Evolutionary conservation across 257 asterid species (phyloP).

Genomic region (Jaltomata sinuosa): DNA sequence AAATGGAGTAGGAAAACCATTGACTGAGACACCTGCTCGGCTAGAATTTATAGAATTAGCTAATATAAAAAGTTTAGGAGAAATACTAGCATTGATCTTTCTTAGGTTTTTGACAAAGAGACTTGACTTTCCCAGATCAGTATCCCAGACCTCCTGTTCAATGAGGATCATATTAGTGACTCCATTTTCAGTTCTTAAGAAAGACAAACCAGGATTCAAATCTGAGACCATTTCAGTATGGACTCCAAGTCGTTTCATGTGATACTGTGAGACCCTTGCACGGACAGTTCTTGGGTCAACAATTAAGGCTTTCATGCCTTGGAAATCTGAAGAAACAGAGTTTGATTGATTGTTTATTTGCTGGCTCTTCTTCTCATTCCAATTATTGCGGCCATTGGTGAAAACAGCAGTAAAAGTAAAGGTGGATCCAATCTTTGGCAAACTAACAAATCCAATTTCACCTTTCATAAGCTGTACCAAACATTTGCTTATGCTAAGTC

Average conservation of each 20-base stretch:
- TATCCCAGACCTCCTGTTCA: constrained; percentile 76
- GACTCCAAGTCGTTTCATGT: constrained; percentile 72
- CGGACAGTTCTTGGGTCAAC: constrained; percentile 74
- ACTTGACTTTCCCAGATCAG: constrained; percentile 21
- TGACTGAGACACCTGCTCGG: constrained; percentile 12
- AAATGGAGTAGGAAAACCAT: constrained; percentile 27
- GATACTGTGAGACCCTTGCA: constrained; percentile 62
- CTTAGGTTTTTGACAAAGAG: constrained; percentile 20
- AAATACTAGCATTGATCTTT: constrained; percentile 6
- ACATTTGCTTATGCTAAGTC: constrained; percentile 92
- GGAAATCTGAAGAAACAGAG: constrained; percentile 44
- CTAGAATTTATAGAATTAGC: constrained; percentile 42
- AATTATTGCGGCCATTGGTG: constrained; percentile 23
- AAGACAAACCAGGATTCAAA: constrained; percentile 17
- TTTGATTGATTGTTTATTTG: constrained; percentile 18
- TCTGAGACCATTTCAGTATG: constrained; percentile 45
- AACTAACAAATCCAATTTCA: constrained; percentile 76
- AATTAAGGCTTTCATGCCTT: constrained; percentile 63
- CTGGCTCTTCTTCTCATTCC: constrained; percentile 25
- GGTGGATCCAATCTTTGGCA: constrained; percentile 72
- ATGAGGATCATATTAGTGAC: constrained; percentile 41
- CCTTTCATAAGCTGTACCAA: constrained; percentile 97
- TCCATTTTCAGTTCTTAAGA: constrained; percentile 8
- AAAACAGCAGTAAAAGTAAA: constrained; percentile 85
- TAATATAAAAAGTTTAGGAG: constrained; percentile 45